Evolutionary conservation across 495 filamentous ascomycete genomes (phyloP).

Genomic region (Coniosporium apollinis): DNA sequence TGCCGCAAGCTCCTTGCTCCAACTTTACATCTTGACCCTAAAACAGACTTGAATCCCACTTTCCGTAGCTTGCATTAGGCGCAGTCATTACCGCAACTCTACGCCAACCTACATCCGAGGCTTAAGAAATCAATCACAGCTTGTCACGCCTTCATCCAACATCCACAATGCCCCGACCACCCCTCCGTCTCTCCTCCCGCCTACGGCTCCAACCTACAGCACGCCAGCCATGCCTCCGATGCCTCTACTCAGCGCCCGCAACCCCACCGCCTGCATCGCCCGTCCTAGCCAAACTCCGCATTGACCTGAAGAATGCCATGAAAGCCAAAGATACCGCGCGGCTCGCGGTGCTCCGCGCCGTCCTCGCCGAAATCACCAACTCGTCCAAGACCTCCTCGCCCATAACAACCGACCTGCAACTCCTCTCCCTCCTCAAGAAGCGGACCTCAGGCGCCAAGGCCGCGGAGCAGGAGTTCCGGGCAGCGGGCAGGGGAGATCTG

Average conservation of each 20-base stretch:
- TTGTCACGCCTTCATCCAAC: no score
- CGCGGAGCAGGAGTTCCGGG: conserved; percentile 35
- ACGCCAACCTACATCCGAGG: no score
- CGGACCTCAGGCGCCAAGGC: conserved; percentile 30
- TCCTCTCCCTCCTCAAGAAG: conserved; percentile 42
- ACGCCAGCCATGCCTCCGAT: conserved; percentile 14
- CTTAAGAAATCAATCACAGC: no score
- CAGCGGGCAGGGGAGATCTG: conserved; percentile 36
- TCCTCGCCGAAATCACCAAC: conserved; percentile 48
- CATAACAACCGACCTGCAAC: conserved; percentile 39
- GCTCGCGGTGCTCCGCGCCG: conserved; percentile 38
- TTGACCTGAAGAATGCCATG: conserved; percentile 46
- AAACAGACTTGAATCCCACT: no score
- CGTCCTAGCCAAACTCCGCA: conserved; percentile 31
- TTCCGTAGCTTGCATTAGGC: no score
- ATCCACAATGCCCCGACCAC: no score
- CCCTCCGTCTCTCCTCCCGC: no score
- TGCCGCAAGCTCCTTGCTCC: no score
- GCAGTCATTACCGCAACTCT: no score
- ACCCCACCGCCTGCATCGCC: conserved; percentile 16
- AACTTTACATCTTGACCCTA: no score
- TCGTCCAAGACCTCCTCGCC: conserved; percentile 41
- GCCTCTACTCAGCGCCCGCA: conserved; percentile 13
- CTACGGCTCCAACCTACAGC: no score
- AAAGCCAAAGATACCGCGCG: conserved; percentile 39